Conservation (phyloP, 148 eudicot genomes). For the Rhododendron williamsianum region DNA sequence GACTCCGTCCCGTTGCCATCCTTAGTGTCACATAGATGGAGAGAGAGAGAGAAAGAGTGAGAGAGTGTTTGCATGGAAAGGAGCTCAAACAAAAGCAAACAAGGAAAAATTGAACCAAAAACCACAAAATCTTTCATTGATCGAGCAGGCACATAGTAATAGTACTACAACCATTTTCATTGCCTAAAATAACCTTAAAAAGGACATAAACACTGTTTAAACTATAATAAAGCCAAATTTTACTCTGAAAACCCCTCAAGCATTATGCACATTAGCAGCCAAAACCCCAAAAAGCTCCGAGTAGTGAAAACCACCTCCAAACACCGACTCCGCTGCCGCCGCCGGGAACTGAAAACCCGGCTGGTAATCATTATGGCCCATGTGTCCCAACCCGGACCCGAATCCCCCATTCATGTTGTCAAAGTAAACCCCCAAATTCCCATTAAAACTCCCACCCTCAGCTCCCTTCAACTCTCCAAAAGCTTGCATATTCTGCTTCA, state of each 20-base stretch:
- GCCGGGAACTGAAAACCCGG: constrained; percentile 5
- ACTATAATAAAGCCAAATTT: background rate
- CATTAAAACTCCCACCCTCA: background rate
- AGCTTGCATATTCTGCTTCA: background rate
- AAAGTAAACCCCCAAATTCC: constrained; percentile 4
- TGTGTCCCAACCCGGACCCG: background rate
- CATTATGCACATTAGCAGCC: constrained; percentile 31
- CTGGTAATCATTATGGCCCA: background rate
- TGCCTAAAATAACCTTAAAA: background rate
- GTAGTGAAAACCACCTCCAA: constrained; percentile 33
- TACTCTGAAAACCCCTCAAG: background rate
- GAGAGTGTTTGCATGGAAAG: background rate
- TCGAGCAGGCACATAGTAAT: background rate
- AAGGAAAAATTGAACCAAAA: background rate
- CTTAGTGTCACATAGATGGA: background rate
- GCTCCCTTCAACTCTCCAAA: background rate
- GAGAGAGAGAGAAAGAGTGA: background rate
- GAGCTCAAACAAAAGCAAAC: background rate
- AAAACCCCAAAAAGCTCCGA: constrained; percentile 26
- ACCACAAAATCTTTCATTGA: background rate
- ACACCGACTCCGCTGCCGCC: background rate
- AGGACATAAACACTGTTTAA: background rate
- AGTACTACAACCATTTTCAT: background rate
- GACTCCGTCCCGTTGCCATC: background rate
- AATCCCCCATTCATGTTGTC: background rate